Evolutionary conservation across 768 basidiomycete species (phyloP), one percentile per base, ranked within the genome.

Genomic region (Cystofilobasidium macerans): DNA sequence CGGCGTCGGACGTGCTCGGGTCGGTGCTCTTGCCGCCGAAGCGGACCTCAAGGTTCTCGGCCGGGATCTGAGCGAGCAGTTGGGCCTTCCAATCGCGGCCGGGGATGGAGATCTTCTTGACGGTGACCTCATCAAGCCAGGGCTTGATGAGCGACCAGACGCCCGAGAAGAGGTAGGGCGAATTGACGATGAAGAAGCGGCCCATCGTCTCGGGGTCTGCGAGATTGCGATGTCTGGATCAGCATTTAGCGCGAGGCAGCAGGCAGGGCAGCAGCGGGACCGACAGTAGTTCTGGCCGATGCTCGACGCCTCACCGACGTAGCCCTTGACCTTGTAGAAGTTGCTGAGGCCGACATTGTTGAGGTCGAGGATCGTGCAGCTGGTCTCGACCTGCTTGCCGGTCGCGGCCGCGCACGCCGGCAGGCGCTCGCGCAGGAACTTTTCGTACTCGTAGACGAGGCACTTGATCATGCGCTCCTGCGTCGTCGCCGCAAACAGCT

Each of bases 311-410:
- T 82, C 76, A 69, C 80, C 82, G 48, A 98, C 87, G 79, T 91
- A 94, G 77, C 89, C 87, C 78, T 89, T 93, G 78, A 98, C 76
- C 73, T 82, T 83, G 76, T 86, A 92, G 75, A 97, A 98, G 74
- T 84, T 84, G 69, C 82, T 76, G 69, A 98, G 74, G 13, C 80
- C 79, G 40, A 80, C 81, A 70, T 75, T 76, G 28, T 84, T 75
- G 70, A 99, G 84, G 76, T 98, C 93, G 78, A 98, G 82, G 81
- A 98, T 92, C 67, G 95, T 97, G 84, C 94, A 98, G 61, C 84
- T 88, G 14, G 94, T 98, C 79, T 97, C 94, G 75, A 98, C 87
- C 64, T 89, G 85, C 77, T 92, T 87, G 1, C 91, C 92, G 42
- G 51, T 54, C 45, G 80, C 78, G 2, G 81, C 81, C 56, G 75